Evolutionary conservation across 805 yeast genomes (phyloP).

Genomic region (Sugiyamaella chiloensis): DNA sequence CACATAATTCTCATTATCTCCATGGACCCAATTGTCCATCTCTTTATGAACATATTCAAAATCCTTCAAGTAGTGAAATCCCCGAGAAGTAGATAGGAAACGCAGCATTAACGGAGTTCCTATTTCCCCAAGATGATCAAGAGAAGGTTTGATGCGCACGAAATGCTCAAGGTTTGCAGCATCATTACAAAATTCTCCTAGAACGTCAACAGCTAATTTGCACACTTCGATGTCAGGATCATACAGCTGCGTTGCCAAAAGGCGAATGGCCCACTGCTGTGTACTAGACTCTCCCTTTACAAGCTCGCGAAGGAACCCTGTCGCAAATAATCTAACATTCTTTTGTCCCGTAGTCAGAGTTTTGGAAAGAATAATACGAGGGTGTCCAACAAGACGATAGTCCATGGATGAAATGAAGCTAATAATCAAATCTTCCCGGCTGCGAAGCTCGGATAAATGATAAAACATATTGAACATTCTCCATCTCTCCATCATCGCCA

Average conservation of each 20-base stretch:
- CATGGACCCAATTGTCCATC: constrained; percentile 62
- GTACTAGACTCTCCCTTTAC: constrained; percentile 28
- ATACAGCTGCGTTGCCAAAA: constrained; percentile 64
- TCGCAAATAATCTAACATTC: constrained; percentile 53
- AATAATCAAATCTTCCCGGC: constrained; percentile 55
- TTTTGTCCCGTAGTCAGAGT: constrained; percentile 55
- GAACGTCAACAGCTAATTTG: constrained; percentile 50
- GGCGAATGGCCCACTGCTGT: constrained; percentile 46
- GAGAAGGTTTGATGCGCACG: constrained; percentile 53
- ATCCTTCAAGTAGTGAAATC: constrained; percentile 62
- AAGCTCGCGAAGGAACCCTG: constrained; percentile 48
- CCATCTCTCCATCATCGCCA: constrained; percentile 72
- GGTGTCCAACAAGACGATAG: constrained; percentile 57
- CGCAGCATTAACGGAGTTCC: constrained; percentile 59
- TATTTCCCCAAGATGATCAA: constrained; percentile 50
- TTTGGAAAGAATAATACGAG: constrained; percentile 63
- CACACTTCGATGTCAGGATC: constrained; percentile 60
- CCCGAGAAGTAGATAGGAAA: constrained; percentile 62
- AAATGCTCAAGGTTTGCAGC: constrained; percentile 48
- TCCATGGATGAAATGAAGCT: constrained; percentile 61
- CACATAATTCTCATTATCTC: constrained; percentile 33
- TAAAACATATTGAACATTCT: constrained; percentile 77
- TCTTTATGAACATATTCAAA: constrained; percentile 61
- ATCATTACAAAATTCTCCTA: constrained; percentile 50
- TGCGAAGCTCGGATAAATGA: constrained; percentile 56